A percentile compares a stretch with the other conserved stretches of the same genome.
Conservation (phyloP, 2,329 filamentous ascomycete genomes). For the Pseudogymnoascus sp. region DNA sequence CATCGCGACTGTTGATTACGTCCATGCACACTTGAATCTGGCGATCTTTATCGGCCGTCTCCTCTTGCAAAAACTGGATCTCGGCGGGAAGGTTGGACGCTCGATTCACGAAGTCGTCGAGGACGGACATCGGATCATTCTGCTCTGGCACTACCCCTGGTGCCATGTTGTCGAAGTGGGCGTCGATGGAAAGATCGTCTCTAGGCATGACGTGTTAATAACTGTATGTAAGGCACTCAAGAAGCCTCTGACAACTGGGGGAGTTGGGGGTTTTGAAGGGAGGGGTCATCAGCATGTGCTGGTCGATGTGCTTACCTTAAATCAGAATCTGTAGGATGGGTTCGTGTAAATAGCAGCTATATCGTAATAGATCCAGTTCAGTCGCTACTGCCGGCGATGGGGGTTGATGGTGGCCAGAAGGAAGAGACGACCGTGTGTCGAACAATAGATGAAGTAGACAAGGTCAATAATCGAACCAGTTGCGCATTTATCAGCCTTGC, state of each 20-base stretch:
- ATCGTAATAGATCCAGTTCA: not conserved
- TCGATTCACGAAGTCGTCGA: conserved; percentile 70
- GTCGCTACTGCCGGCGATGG: not conserved
- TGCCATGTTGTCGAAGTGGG: conserved; percentile 27
- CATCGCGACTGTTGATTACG: conserved; percentile 64
- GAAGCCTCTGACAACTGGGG: not conserved
- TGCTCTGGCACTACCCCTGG: conserved; percentile 54
- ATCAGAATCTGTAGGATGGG: not conserved
- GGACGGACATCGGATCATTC: conserved; percentile 59
- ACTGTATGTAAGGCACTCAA: conserved; percentile 15
- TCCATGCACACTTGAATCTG: conserved; percentile 61
- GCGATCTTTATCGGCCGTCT: conserved; percentile 72
- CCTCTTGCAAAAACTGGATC: conserved; percentile 74
- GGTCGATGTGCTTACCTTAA: not conserved
- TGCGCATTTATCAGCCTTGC: conserved; percentile 6
- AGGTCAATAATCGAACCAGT: not conserved
- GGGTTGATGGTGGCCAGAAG: not conserved
- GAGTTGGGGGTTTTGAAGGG: not conserved
- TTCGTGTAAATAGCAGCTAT: not conserved
- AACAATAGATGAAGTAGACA: not conserved
- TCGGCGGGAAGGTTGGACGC: conserved; percentile 76
- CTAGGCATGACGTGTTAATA: conserved; percentile 61
- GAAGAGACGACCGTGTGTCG: not conserved
- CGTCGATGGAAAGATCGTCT: conserved; percentile 66
- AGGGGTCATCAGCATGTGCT: not conserved